These are phyloP conservation scores for Pythium brachiatum DNA, from an alignment of 352 stramenopile species.

Conservation along the genomic window DNA sequence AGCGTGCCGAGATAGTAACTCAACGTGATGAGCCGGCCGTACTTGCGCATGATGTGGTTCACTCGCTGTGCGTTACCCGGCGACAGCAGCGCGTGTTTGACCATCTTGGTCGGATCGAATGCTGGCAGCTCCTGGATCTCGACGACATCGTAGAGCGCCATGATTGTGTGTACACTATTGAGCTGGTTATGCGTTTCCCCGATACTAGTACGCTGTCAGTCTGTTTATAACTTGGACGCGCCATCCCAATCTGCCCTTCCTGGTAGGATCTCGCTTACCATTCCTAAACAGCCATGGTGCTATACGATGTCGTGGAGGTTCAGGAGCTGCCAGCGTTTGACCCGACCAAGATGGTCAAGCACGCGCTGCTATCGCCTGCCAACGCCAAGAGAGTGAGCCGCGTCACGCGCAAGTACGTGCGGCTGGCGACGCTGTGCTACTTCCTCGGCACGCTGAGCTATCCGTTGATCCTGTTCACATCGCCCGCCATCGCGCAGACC, in stretches of 20 bases:
- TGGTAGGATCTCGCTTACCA: no score
- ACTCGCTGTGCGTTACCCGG: not conserved
- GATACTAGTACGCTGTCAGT: no score
- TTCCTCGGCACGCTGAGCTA: conserved; percentile 3
- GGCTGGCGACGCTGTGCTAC: not conserved
- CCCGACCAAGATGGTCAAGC: conserved; percentile 8
- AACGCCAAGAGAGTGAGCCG: not conserved
- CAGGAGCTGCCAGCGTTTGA: conserved; percentile 3
- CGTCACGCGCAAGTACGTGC: not conserved
- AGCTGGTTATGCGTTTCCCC: no score
- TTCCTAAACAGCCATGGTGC: no score
- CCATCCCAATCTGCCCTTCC: no score
- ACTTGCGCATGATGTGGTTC: not conserved
- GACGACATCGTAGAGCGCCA: conserved; percentile 8
- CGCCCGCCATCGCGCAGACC: not conserved
- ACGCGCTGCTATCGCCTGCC: conserved; percentile 4
- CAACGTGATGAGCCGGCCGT: not conserved
- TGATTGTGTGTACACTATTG: no score
- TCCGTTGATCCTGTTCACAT: conserved; percentile 2
- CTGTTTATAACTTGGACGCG: no score
- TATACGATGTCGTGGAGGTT: conserved; percentile 5
- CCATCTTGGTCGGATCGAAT: conserved; percentile 4
- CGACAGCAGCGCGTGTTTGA: conserved; percentile 9
- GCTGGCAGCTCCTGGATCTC: not conserved
- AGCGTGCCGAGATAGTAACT: conserved; percentile 3